Evolutionary conservation across 2,329 filamentous ascomycete genomes (phyloP).

Genomic region (Venturiaceae sp.): DNA sequence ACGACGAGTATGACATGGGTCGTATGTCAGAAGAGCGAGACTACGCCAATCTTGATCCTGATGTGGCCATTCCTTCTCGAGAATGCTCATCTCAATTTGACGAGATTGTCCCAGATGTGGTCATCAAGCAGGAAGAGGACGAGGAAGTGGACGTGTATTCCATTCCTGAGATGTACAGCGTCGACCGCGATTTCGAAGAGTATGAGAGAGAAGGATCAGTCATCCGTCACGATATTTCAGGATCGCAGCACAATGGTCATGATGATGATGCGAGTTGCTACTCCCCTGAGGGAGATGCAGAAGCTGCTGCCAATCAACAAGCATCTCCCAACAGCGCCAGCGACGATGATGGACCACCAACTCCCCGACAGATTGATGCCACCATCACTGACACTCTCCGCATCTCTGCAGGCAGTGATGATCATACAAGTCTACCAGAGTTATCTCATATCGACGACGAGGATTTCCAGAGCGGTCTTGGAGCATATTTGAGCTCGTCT

Average conservation of each 20-base stretch:
- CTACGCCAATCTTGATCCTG: constrained; percentile 61
- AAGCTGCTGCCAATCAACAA: constrained; percentile 12
- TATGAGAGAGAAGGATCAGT: constrained; percentile 38
- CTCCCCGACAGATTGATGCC: constrained; percentile 28
- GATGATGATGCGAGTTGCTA: constrained; percentile 50
- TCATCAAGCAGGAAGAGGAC: constrained; percentile 55
- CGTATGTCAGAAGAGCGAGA: constrained; percentile 19
- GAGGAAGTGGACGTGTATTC: constrained; percentile 58
- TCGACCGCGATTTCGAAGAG: constrained; percentile 30
- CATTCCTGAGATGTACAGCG: constrained; percentile 55
- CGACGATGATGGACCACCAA: constrained; percentile 33
- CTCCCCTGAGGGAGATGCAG: constrained; percentile 32
- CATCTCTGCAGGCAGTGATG: constrained; percentile 17
- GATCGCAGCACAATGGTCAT: constrained; percentile 18
- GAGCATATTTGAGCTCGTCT: constrained; percentile 38
- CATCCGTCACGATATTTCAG: constrained; percentile 41
- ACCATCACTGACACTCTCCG: constrained; percentile 9
- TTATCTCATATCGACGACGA: constrained; percentile 40
- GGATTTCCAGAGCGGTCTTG: constrained; percentile 45
- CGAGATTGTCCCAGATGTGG: constrained; percentile 51
- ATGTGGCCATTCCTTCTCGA: constrained; percentile 80
- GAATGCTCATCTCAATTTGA: constrained; percentile 55
- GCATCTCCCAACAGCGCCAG: constrained; percentile 16
- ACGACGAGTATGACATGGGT: constrained; percentile 47
- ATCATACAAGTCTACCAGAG: constrained; percentile 33